Evolutionary conservation across 2,329 filamentous ascomycete species (phyloP).

Genomic region (Didymella sp.): DNA sequence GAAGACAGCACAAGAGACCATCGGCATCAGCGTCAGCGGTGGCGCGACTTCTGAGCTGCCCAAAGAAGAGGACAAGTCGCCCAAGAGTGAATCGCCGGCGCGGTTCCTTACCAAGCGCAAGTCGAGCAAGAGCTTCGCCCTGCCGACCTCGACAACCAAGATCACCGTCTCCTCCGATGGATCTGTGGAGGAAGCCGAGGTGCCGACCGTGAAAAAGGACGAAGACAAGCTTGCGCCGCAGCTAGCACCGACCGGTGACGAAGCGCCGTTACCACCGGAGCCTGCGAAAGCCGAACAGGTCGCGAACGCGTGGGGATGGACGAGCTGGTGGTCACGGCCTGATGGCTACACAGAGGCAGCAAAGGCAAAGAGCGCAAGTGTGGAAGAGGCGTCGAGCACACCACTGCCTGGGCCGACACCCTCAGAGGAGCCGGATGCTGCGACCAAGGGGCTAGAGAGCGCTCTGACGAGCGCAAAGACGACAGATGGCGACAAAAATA

Average conservation of each 20-base stretch:
- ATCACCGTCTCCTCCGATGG: constrained; percentile 54
- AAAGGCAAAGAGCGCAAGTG: constrained; percentile 40
- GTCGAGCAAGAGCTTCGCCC: constrained; percentile 54
- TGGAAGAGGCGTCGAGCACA: constrained; percentile 50
- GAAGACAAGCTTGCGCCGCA: constrained; percentile 21
- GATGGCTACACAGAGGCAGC: constrained; percentile 55
- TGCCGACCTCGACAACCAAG: constrained; percentile 55
- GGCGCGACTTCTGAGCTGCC: constrained; percentile 53
- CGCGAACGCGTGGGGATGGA: constrained; percentile 50
- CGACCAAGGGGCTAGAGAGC: constrained; percentile 35
- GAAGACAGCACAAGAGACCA: constrained; percentile 56
- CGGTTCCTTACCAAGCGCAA: constrained; percentile 53
- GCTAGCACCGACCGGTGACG: constrained; percentile 26
- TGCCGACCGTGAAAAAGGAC: constrained; percentile 28
- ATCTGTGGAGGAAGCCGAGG: constrained; percentile 39
- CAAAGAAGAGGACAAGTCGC: constrained; percentile 38
- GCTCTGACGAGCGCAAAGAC: constrained; percentile 1
- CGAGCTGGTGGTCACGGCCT: constrained; percentile 60
- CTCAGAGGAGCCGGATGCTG: constrained; percentile 42
- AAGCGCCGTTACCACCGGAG: constrained; percentile 55
- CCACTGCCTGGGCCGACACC: constrained; percentile 51
- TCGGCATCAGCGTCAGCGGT: constrained; percentile 52
- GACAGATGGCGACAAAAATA: constrained; percentile 32
- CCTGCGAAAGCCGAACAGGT: constrained; percentile 33
- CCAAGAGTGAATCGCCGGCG: constrained; percentile 39